Conservation (phyloP, 257 asterid species). For the Nicotiana sylvestris region DNA sequence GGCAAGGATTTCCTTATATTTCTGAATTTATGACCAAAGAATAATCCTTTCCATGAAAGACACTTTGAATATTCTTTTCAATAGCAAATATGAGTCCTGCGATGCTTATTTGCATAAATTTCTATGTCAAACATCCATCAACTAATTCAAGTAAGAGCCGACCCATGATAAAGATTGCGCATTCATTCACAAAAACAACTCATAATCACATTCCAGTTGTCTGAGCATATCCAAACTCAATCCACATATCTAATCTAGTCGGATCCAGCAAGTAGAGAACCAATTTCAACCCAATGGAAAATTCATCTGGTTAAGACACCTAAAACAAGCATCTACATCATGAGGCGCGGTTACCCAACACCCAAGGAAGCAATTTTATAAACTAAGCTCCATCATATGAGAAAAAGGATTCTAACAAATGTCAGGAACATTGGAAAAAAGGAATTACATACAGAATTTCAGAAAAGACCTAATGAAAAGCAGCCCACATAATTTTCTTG, state of each 20-base stretch:
- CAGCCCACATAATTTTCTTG: background rate
- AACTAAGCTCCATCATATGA: background rate
- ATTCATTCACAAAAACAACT: background rate
- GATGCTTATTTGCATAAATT: background rate
- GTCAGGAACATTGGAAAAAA: background rate
- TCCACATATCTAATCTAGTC: background rate
- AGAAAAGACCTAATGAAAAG: background rate
- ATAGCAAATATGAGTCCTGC: background rate
- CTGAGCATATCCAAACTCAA: background rate
- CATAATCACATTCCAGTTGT: background rate
- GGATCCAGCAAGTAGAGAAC: background rate
- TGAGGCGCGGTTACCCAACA: background rate
- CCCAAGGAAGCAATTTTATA: background rate
- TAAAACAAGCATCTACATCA: background rate
- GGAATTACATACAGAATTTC: background rate
- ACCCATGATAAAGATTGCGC: background rate
- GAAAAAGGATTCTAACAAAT: background rate
- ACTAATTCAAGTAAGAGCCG: background rate
- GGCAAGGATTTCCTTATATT: background rate
- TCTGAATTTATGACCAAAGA: background rate
- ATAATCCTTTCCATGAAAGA: background rate
- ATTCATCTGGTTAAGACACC: background rate
- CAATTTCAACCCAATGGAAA: background rate
- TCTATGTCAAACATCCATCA: background rate
- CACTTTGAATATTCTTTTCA: background rate